phyloP scores from a whole-genome alignment of 73 alveolate species.

The Paramecium biaurelia region DNA sequence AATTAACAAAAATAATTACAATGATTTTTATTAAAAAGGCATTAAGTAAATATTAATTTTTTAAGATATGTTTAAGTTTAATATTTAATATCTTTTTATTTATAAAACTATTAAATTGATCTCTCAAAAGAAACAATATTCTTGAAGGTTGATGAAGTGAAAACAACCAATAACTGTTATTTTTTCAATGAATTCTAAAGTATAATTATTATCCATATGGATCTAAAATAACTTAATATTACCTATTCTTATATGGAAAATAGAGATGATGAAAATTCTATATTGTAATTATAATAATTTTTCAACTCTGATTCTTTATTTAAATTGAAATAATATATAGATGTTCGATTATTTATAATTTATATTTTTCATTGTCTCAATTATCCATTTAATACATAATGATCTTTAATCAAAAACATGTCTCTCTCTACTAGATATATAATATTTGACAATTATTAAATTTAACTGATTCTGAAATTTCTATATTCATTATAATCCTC shows the following conservation, averaged over 20 bases:
- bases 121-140: no score
- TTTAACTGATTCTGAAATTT: background rate
- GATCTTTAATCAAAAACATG: background rate
- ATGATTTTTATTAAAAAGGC: background rate
- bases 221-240: no score
- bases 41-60: background rate
- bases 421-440: background rate
- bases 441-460: background rate
- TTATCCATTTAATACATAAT: slow-evolving; percentile 2
- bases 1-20: background rate
- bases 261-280: no score
- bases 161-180: no score
- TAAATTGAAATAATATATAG: no score
- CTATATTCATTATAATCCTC: background rate
- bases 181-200: no score
- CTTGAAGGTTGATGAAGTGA: no score
- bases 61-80: background rate
- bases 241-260: no score
- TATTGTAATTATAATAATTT: no score
- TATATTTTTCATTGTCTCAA: background rate
- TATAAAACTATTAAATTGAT: no score
- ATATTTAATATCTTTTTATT: background rate
- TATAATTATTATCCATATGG: no score
- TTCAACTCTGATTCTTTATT: no score
- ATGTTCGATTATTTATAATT: background rate